Percentiles rank a stretch among this genome's conserved stretches.
Conservation (phyloP, 257 asterid genomes). For the Capsicum rhomboideum region DNA sequence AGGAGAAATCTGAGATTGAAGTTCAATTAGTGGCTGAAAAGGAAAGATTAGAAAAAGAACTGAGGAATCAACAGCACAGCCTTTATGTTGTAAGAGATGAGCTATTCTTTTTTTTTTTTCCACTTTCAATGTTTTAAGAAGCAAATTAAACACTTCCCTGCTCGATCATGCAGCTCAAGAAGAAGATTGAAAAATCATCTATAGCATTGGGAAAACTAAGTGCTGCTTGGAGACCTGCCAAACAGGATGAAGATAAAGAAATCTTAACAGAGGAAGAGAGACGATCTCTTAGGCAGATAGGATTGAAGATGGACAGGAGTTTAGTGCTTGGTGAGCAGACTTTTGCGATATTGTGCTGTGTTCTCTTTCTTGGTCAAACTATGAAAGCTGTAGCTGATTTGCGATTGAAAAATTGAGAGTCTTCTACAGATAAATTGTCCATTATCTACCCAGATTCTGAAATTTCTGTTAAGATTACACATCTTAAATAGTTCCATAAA, state of each 20-base stretch:
- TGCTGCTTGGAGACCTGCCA: constrained; percentile 37
- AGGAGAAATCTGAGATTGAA: constrained; percentile 31
- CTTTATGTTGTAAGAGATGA: constrained; percentile 44
- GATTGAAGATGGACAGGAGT: constrained; percentile 49
- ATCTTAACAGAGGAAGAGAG: constrained; percentile 73
- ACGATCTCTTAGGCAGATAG: constrained; percentile 55
- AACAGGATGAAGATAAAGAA: constrained; percentile 57
- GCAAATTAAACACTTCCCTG: constrained; percentile 4
- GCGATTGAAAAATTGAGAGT: background rate
- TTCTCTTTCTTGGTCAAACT: background rate
- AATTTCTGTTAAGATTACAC: background rate
- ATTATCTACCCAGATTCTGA: background rate
- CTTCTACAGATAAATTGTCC: background rate
- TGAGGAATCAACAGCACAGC: constrained; percentile 47
- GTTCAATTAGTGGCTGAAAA: constrained; percentile 53
- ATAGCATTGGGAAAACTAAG: constrained; percentile 40
- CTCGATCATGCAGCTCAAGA: constrained; percentile 53
- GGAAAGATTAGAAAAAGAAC: constrained; percentile 59
- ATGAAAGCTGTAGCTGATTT: background rate
- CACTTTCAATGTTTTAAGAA: constrained; percentile 8
- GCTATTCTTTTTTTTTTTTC: constrained; percentile 2
- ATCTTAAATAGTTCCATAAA: background rate
- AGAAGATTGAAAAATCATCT: constrained; percentile 59
- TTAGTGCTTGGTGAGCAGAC: constrained; percentile 71
- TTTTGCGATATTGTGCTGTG: background rate